These are phyloP conservation scores for Trametes meyenii DNA, from an alignment of 768 basidiomycete species.

Conservation along the genomic window DNA sequence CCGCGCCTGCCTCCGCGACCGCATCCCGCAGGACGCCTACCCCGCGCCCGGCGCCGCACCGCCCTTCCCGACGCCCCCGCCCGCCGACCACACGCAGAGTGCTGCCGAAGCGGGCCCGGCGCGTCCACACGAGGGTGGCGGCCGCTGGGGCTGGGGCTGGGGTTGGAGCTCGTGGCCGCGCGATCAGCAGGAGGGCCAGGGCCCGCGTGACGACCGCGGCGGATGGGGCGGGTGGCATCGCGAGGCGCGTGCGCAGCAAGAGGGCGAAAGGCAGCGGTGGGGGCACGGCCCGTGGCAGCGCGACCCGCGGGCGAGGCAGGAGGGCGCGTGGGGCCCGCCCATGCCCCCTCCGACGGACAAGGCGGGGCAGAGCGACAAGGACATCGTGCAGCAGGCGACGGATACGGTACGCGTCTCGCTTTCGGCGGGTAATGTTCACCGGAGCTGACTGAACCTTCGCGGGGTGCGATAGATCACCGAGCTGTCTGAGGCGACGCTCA, in stretches of 20 bases:
- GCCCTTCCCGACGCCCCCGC: neutral
- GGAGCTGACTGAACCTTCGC: neutral
- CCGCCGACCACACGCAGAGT: neutral
- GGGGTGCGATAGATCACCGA: conserved; percentile 53
- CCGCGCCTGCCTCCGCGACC: conserved; percentile 34
- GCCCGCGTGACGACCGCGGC: neutral
- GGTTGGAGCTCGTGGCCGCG: neutral
- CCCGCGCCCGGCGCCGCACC: conserved; percentile 16
- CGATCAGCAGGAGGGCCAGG: neutral
- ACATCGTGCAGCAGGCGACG: conserved; percentile 31
- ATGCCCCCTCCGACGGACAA: conserved; percentile 10
- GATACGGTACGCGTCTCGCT: conserved; percentile 29
- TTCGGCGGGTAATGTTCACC: conserved; percentile 30
- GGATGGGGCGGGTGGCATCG: conserved; percentile 6
- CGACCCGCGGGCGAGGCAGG: neutral
- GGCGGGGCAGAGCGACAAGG: conserved; percentile 38
- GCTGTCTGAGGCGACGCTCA: conserved; percentile 69
- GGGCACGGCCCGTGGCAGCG: neutral
- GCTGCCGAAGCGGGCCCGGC: too few relatives aligned
- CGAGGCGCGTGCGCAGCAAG: neutral
- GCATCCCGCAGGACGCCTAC: conserved; percentile 32
- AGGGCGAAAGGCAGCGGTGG: neutral
- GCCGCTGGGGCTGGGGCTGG: too few relatives aligned
- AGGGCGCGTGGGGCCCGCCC: conserved; percentile 22
- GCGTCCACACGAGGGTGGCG: too few relatives aligned